These are phyloP conservation scores for Penicillium polonicum DNA, from an alignment of 2,329 filamentous ascomycete genomes.

Conservation along the genomic window DNA sequence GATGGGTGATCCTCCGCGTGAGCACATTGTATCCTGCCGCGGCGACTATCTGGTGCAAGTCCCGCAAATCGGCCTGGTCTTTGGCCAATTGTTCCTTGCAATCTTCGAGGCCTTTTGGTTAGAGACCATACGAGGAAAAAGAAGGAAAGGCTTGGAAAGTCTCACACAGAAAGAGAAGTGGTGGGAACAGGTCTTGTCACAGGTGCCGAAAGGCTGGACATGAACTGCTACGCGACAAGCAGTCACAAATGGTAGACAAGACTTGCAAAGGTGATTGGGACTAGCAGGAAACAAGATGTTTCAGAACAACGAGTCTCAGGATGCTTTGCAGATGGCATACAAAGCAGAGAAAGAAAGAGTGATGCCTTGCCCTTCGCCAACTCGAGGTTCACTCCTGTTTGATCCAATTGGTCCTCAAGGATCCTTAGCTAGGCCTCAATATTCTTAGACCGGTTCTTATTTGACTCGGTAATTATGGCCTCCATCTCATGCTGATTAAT, in stretches of 20 bases:
- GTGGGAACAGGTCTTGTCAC: not conserved
- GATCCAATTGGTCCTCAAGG: too few species aligned
- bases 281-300: not conserved
- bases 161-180: not conserved
- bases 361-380: too few species aligned
- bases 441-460: too few species aligned
- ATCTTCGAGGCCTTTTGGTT: not conserved
- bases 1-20: too few species aligned
- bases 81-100: too few species aligned
- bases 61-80: too few species aligned
- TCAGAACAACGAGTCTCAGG: not conserved
- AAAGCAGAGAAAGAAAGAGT: not conserved
- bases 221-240: not conserved
- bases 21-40: too few species aligned
- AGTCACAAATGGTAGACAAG: not conserved
- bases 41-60: too few species aligned
- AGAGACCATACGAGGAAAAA: not conserved
- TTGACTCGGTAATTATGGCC: too few species aligned
- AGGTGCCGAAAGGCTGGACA: not conserved
- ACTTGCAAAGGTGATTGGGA: not conserved
- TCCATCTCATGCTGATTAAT: too few species aligned
- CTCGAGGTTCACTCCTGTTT: too few species aligned
- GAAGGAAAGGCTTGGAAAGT: not conserved
- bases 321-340: not conserved
- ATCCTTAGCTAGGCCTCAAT: too few species aligned